Percentiles rank a stretch among this genome's conserved stretches.
Evolutionary conservation across 225 moss, liverwort and hornwort genomes (phyloP).

Genomic region (Ulota crispa): DNA sequence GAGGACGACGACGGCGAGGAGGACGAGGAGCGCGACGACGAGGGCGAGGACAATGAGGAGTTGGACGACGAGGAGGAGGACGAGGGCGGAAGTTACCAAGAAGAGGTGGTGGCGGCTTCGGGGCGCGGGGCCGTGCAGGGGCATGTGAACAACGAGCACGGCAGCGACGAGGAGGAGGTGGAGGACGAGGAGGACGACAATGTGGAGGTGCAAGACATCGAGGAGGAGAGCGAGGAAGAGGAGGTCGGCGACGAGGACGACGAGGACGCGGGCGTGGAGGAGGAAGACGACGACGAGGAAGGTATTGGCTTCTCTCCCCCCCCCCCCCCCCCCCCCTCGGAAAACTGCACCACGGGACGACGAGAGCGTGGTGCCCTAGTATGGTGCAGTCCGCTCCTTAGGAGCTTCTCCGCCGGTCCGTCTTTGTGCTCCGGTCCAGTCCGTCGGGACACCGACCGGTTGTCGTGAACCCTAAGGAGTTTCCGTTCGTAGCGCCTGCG

Average conservation of each 20-base stretch:
- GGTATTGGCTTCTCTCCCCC: not conserved
- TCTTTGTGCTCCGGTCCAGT: not conserved
- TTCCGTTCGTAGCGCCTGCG: not conserved
- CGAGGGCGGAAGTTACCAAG: conserved; percentile 75
- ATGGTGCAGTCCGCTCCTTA: not conserved
- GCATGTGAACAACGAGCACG: conserved; percentile 48
- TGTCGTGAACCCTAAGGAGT: not conserved
- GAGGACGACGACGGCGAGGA: conserved; percentile 71
- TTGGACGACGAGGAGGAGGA: conserved; percentile 64
- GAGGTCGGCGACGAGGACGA: conserved; percentile 68
- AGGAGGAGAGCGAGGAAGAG: conserved; percentile 74
- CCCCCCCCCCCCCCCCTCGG: not conserved
- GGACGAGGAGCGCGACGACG: conserved; percentile 62
- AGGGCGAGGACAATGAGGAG: conserved; percentile 51
- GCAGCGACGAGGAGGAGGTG: conserved; percentile 71
- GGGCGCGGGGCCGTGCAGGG: conserved; percentile 26
- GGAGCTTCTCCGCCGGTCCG: not conserved
- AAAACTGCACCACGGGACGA: not conserved
- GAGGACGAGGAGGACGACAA: conserved; percentile 78
- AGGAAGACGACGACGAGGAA: conserved; percentile 53
- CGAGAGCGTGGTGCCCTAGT: not conserved
- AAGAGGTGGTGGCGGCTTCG: conserved; percentile 55
- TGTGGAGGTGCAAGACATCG: conserved; percentile 71
- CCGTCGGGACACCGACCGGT: not conserved
- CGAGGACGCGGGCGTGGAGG: conserved; percentile 56